These are phyloP conservation scores for Rhizopus arrhizus DNA, from an alignment of 371 early-diverging fungal species.

Conservation along the genomic window DNA sequence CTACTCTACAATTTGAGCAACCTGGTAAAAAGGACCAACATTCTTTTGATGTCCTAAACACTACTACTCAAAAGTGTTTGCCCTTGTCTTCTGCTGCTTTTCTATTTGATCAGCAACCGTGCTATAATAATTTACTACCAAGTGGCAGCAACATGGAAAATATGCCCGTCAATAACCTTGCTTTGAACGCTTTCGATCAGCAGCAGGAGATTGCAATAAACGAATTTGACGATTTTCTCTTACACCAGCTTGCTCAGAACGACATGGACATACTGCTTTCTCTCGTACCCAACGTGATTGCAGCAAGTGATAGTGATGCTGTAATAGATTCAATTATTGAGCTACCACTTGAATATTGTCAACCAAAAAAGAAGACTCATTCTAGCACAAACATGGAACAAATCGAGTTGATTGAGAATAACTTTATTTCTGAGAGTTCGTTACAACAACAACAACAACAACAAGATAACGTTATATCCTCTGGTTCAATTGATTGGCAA, in stretches of 20 bases:
- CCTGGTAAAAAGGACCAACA: not conserved
- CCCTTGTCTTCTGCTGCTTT: not conserved
- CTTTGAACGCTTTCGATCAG: not conserved
- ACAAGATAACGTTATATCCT: not conserved
- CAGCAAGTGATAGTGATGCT: not conserved
- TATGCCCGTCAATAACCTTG: not conserved
- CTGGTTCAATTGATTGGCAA: not conserved
- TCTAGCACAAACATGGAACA: not conserved
- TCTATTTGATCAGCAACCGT: not conserved
- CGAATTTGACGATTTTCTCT: not conserved
- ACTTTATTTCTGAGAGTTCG: not conserved
- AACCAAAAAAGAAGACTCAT: not conserved
- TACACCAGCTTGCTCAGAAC: constrained; percentile 1
- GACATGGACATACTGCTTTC: not conserved
- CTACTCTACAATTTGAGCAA: not conserved
- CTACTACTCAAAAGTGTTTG: not conserved
- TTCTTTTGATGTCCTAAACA: not conserved
- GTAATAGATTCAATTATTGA: not conserved
- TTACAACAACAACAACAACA: not conserved
- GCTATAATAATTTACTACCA: not conserved
- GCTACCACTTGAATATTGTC: not conserved
- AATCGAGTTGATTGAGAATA: not conserved
- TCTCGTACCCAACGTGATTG: not conserved
- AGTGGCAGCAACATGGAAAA: not conserved
- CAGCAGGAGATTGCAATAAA: not conserved